Conservation (phyloP, 2,329 filamentous ascomycete species). For the Calonectria multiphialidica region DNA sequence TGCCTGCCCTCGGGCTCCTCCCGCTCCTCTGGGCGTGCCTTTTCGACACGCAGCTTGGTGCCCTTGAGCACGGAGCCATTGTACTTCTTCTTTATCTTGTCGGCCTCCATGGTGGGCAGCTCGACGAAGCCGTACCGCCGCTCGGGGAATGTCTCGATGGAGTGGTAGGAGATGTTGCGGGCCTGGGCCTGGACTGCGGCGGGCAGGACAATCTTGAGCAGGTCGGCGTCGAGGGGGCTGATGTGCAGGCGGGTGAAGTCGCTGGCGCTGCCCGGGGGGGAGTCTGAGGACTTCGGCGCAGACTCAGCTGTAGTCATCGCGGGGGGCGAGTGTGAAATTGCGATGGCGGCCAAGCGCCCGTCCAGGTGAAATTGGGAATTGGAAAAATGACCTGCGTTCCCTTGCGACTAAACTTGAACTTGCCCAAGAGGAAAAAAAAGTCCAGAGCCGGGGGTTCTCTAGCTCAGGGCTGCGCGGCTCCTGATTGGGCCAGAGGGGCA, state of each 20-base stretch:
- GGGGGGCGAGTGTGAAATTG: slow-evolving; percentile 27
- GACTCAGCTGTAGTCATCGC: slow-evolving; percentile 42
- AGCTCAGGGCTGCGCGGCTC: slow-evolving; percentile 7
- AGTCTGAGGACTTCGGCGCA: background rate
- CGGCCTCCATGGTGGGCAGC: slow-evolving; percentile 82
- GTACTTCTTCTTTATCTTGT: slow-evolving; percentile 92
- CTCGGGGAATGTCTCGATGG: slow-evolving; percentile 88
- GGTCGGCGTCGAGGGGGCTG: slow-evolving; percentile 82
- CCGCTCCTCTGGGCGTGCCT: slow-evolving; percentile 73
- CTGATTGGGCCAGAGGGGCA: slow-evolving; percentile 41
- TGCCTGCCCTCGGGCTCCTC: slow-evolving; percentile 48
- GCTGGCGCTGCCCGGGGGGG: slow-evolving; percentile 30
- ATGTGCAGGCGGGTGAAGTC: slow-evolving; percentile 76
- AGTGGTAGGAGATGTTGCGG: slow-evolving; percentile 89
- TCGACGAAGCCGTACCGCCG: slow-evolving; percentile 92
- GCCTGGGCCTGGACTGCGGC: slow-evolving; percentile 74
- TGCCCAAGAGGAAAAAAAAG: slow-evolving; percentile 33
- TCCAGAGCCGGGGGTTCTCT: slow-evolving; percentile 11
- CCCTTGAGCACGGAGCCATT: slow-evolving; percentile 89
- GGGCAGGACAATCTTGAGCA: slow-evolving; percentile 80
- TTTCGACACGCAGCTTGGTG: slow-evolving; percentile 85
- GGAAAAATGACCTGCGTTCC: slow-evolving; percentile 17
- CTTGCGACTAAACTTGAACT: slow-evolving; percentile 21
- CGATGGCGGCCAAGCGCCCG: slow-evolving; percentile 31
- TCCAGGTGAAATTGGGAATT: slow-evolving; percentile 33